Percentiles rank a stretch among this genome's conserved stretches.
Conservation (phyloP, 208 protist species). For the Trypanosoma caninum region DNA sequence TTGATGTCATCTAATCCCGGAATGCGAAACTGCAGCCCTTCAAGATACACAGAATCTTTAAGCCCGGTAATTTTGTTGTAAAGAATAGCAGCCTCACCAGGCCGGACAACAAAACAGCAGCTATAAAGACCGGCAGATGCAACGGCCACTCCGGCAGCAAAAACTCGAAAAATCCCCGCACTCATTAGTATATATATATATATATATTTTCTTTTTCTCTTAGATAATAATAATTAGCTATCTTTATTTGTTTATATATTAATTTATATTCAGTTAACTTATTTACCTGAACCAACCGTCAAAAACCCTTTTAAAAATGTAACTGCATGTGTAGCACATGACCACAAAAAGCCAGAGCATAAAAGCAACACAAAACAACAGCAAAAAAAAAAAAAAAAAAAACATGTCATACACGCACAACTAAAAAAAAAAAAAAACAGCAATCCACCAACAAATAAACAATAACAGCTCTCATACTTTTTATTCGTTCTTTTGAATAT, state of each 20-base stretch:
- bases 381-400: conserved; percentile 1
- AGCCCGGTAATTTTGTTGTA: conserved; percentile 91
- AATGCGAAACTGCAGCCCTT: conserved; percentile 90
- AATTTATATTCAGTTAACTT: neutral
- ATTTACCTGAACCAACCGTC: too few species aligned
- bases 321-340: too few species aligned
- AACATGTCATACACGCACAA: neutral
- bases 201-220: neutral
- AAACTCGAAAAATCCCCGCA: conserved; percentile 59
- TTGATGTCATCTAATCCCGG: conserved; percentile 95
- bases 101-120: conserved; percentile 90
- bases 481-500: too few species aligned
- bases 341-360: neutral
- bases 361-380: conserved; percentile 4
- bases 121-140: conserved; percentile 79
- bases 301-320: too few species aligned
- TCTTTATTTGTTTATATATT: conserved; percentile 1
- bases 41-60: conserved; percentile 85
- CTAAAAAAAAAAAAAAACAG: neutral
- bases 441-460: too few species aligned
- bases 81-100: conserved; percentile 87
- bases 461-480: too few species aligned
- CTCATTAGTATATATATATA: conserved; percentile 22
- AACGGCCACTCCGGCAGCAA: conserved; percentile 55
- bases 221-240: neutral